Evolutionary conservation across 192 early-diverging fungal genomes (phyloP).

Genomic region (Rhizophagus clarus): DNA sequence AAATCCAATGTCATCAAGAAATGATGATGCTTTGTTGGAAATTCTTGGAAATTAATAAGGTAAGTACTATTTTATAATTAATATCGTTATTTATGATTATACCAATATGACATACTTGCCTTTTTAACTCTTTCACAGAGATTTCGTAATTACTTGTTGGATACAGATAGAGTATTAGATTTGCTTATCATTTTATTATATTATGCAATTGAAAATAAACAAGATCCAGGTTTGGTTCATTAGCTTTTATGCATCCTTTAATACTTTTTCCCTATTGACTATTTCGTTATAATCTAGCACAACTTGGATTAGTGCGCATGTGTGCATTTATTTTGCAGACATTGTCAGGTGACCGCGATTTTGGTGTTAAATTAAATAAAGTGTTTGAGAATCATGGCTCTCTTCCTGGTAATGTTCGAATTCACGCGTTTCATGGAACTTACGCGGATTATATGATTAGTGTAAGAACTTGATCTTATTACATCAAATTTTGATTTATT

Average conservation of each 20-base stretch:
- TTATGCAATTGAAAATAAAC: constrained; percentile 61
- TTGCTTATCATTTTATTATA: constrained; percentile 64
- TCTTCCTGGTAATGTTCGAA: constrained; percentile 60
- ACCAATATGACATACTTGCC: neutral
- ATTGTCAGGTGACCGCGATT: constrained; percentile 67
- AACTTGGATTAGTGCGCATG: constrained; percentile 75
- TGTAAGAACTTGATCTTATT: constrained; percentile 43
- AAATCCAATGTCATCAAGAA: constrained; percentile 63
- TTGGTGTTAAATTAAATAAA: constrained; percentile 66
- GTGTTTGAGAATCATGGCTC: constrained; percentile 61
- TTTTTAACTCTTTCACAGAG: constrained; percentile 42
- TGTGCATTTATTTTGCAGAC: constrained; percentile 72
- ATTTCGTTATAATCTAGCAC: constrained; percentile 41
- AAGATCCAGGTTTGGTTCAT: constrained; percentile 53
- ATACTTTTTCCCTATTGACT: neutral
- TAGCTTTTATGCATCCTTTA: neutral
- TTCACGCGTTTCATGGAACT: constrained; percentile 61
- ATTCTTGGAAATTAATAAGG: constrained; percentile 78
- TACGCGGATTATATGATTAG: constrained; percentile 84
- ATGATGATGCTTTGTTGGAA: constrained; percentile 86
- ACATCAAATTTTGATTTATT: neutral
- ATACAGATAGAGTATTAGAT: constrained; percentile 64
- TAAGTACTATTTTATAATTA: constrained; percentile 24
- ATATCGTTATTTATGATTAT: neutral
- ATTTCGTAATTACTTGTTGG: constrained; percentile 61